Base-by-base conservation (phyloP, 164 flowering plant species). In the Vitis rupestris region DNA sequence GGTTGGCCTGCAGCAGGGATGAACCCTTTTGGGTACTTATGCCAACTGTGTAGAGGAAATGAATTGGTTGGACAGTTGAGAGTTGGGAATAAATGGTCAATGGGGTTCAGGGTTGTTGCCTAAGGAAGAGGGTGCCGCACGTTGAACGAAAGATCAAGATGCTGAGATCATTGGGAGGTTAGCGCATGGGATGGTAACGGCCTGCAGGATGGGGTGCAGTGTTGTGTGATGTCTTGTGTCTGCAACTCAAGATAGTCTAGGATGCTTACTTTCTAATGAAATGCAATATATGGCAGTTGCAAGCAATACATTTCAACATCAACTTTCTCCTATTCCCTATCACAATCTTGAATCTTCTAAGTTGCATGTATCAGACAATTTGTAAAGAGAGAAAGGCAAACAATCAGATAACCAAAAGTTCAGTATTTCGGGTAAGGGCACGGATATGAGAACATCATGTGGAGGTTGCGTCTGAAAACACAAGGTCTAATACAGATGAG, bases 391-490 rank as follows among this genome's bases (percentile, higher is more conserved):
- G 30, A 27, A 37, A 59, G 30, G 37, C 13, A 29, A 27, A 59
- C 52, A 48, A 37, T 37, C 44, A 37, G 44, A 37, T 37, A 16
- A 4, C 8, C 17, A 63, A 63, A 10, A 49, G 53, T 3, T 17
- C 51, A 44, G 16, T 14, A 14, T 12, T 29, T 50, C 12, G 3
- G 11, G 31, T 8, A 9, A 8, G 51, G 14, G 54, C 9, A 64
- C 16, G 10, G 27, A 50, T 3, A n/a, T 64, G 67, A 23, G 7
- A 17, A 16, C 52, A 10, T 50, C 58, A 29, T 31, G 62, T 47
- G 58, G 27, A 14, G 12, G 70, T 75, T 70, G 72, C 74, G 75
- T 75, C 71, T 63, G 13, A 59, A 60, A 57, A 44, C 10, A 56
- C 61, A 51, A 52, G 44, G 9, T 19, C 53, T 11, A 7, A 11